Base-by-base conservation (phyloP, 495 filamentous ascomycete species). In the Aspergillus diversus region DNA sequence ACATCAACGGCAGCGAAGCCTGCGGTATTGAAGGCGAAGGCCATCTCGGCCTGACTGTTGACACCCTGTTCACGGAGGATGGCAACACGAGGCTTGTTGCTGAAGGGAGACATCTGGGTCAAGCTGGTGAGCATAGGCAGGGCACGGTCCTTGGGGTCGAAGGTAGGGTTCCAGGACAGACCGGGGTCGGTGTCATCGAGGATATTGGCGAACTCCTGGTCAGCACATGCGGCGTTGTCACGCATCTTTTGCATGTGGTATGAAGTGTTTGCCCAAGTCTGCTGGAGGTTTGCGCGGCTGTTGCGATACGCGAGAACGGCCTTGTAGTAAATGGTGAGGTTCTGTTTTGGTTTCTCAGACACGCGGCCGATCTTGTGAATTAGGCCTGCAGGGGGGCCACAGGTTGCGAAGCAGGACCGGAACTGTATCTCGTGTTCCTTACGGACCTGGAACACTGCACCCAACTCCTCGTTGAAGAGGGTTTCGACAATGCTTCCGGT, bases 401-500 rank as follows among this genome's bases (percentile, higher is more conserved):
- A 95, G 37, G 91, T 96, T 53, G 93, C 92, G 73, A 99, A 98
- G 78, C 91, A 94, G 51, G 89, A 83, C 60, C 89, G 88, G 83
- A 99, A 97, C 48, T 90, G 84, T 43, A 82, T 89, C 69, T 96
- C 90, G 65, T 97, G 87, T 21, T 86, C 84, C 74, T 89, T 90
- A 49, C 90, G 88, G 39, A 98, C 89, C 71, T 99, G 94, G 84
- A 98, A 98, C 35, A 99, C 90, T 16, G 93, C 95, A 60, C 94
- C 94, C n/a, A 99, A 85, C 74, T 98, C 95, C 72, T 98, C 96
- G 69, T 91, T 97, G 83, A 99, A 98, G 6, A 99, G 83, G 1
- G 89, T 84, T 57, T 90, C 86, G 4, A 96, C 75, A 52, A 96
- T 71, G 69, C 90, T 84, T 12, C 79, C 73, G 21, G 87, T 75